A percentile compares a stretch with the other conserved stretches of the same genome.
Conservation (phyloP, 2,329 filamentous ascomycete genomes). For the Pyricularia grisea region DNA sequence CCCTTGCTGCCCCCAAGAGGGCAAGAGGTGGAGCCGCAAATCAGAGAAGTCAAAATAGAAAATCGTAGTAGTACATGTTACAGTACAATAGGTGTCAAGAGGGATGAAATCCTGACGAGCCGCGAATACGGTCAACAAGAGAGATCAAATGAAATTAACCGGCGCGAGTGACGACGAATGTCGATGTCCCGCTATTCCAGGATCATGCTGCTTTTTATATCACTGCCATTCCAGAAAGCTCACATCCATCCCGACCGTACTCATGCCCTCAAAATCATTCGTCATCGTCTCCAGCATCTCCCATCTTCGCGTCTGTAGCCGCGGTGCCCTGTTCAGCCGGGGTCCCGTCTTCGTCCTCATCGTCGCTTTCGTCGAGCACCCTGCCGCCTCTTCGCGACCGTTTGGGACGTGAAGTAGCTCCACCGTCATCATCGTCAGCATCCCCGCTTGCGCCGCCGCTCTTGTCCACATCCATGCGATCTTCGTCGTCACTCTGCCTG, state of each 20-base stretch:
- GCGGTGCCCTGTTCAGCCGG: slow-evolving; percentile 12
- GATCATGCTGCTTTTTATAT: neutral
- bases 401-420: slow-evolving; percentile 31
- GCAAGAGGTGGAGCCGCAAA: neutral
- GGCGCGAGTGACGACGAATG: neutral
- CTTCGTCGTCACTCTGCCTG: slow-evolving; percentile 11
- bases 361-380: slow-evolving; percentile 43
- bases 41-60: neutral
- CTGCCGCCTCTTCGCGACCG: slow-evolving; percentile 40
- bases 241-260: neutral
- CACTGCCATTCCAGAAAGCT: neutral
- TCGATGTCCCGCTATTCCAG: neutral
- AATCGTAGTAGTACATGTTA: neutral
- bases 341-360: slow-evolving; percentile 33
- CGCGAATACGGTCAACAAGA: neutral
- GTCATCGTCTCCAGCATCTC: slow-evolving; percentile 14
- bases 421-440: slow-evolving; percentile 36
- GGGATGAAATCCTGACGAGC: neutral
- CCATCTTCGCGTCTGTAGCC: slow-evolving; percentile 21
- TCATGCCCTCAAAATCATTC: neutral
- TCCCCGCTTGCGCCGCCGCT: slow-evolving; percentile 25
- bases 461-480: slow-evolving; percentile 41
- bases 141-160: neutral
- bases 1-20: neutral
- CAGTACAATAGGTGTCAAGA: neutral